Percentiles rank a stretch among this genome's conserved stretches.
These are phyloP conservation scores for Raphanus sativus DNA, from an alignment of 345 rosid species.

Conservation along the genomic window DNA sequence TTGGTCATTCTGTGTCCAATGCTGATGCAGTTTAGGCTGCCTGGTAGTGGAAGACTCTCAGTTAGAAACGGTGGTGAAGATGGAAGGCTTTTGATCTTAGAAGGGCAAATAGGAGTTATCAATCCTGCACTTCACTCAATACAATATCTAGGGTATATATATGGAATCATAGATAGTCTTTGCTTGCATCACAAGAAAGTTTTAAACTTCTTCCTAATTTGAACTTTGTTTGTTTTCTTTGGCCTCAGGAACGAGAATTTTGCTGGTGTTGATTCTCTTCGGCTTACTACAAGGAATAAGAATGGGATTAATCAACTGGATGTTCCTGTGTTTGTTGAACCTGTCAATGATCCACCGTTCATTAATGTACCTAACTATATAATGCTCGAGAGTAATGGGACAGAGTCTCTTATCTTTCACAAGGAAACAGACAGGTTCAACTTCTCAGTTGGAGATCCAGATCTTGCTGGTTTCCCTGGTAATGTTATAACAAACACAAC, in stretches of 20 bases:
- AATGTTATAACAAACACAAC: slow-evolving; percentile 5
- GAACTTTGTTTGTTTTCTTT: not conserved
- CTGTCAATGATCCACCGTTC: slow-evolving; percentile 82
- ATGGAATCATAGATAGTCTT: slow-evolving; percentile 6
- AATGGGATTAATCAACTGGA: slow-evolving; percentile 68
- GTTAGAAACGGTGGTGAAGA: slow-evolving; percentile 46
- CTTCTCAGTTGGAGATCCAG: slow-evolving; percentile 84
- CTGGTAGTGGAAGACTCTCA: slow-evolving; percentile 48
- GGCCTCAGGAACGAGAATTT: slow-evolving; percentile 66
- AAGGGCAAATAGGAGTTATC: slow-evolving; percentile 65
- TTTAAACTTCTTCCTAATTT: not conserved
- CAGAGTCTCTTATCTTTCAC: slow-evolving; percentile 54
- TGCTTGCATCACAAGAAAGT: not conserved
- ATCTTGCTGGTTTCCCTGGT: slow-evolving; percentile 73
- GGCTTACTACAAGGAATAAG: slow-evolving; percentile 63
- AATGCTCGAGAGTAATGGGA: slow-evolving; percentile 43
- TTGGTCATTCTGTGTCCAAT: slow-evolving; percentile 58
- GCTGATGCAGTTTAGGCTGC: slow-evolving; percentile 68
- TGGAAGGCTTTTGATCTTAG: slow-evolving; percentile 49
- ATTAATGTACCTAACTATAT: slow-evolving; percentile 59
- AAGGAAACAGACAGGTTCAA: slow-evolving; percentile 53
- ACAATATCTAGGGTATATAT: slow-evolving; percentile 86
- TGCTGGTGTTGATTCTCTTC: slow-evolving; percentile 70
- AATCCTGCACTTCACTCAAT: slow-evolving; percentile 70
- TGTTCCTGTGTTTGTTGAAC: slow-evolving; percentile 58